Conservation (phyloP, 495 filamentous ascomycete genomes). For the Neurospora hispaniola region DNA sequence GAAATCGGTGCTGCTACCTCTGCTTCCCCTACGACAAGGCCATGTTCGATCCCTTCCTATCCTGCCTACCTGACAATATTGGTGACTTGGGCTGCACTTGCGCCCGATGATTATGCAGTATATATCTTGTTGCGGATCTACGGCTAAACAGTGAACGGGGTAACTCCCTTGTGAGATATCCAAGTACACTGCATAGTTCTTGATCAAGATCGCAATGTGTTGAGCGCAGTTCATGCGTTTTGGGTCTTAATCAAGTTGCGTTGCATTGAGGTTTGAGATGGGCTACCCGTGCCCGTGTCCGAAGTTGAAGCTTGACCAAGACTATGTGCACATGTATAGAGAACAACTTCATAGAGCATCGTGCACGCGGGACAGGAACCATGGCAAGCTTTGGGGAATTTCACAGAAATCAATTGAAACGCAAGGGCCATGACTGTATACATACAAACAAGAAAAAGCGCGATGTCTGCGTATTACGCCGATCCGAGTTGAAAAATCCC, state of each 20-base stretch:
- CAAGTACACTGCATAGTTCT: background rate
- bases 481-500: conserved; percentile 17
- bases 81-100: background rate
- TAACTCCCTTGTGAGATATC: background rate
- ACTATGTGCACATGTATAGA: background rate
- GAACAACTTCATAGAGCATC: background rate
- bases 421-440: conserved; percentile 25
- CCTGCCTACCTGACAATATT: background rate
- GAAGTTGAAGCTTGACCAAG: background rate
- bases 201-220: background rate
- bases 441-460: conserved; percentile 22
- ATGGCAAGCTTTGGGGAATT: background rate
- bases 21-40: conserved; percentile 93
- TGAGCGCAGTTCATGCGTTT: background rate
- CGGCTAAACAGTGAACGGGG: background rate
- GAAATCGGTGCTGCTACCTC: conserved; percentile 96
- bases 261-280: background rate
- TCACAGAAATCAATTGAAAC: conserved; percentile 19
- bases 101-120: background rate
- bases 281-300: background rate
- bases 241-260: background rate
- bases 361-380: background rate
- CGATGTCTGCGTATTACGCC: conserved; percentile 20
- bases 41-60: conserved; percentile 81
- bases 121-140: background rate